Conservation (phyloP, 805 yeast genomes). For the Kodamaea restingae region DNA sequence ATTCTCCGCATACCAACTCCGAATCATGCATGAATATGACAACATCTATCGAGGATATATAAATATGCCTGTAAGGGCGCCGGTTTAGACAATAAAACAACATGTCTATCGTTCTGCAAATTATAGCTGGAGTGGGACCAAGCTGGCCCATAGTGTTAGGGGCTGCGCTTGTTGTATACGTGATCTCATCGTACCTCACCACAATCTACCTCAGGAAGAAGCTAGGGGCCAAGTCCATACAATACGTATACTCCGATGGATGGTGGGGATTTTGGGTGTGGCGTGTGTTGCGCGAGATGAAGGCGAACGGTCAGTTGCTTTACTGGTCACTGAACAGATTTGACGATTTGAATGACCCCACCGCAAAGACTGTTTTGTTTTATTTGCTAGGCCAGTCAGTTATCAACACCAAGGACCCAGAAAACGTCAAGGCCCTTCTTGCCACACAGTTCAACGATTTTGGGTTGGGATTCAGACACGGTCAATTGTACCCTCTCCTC, state of each 20-base stretch:
- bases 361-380: conserved; percentile 3
- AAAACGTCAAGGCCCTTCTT: conserved; percentile 39
- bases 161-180: conserved; percentile 4
- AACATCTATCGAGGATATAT: background rate
- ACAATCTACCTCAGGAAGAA: conserved; percentile 3
- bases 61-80: no score
- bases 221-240: conserved; percentile 4
- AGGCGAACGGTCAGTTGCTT: conserved; percentile 2
- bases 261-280: conserved; percentile 2
- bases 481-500: conserved; percentile 33
- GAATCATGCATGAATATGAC: background rate
- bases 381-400: conserved; percentile 16
- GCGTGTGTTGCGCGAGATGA: conserved; percentile 4
- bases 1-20: background rate
- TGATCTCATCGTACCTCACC: background rate
- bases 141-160: conserved; percentile 3
- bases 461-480: conserved; percentile 36
- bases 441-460: conserved; percentile 42
- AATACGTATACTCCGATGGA: background rate
- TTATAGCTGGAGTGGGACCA: background rate
- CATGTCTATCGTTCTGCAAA: conserved; percentile 5
- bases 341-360: background rate
- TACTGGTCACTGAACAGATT: conserved; percentile 3
- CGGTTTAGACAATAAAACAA: background rate
- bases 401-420: conserved; percentile 34